Percentiles rank a stretch among this genome's conserved stretches.
phyloP scores from a whole-genome alignment of 148 eudicot species.

The Fagopyrum esculentum region DNA sequence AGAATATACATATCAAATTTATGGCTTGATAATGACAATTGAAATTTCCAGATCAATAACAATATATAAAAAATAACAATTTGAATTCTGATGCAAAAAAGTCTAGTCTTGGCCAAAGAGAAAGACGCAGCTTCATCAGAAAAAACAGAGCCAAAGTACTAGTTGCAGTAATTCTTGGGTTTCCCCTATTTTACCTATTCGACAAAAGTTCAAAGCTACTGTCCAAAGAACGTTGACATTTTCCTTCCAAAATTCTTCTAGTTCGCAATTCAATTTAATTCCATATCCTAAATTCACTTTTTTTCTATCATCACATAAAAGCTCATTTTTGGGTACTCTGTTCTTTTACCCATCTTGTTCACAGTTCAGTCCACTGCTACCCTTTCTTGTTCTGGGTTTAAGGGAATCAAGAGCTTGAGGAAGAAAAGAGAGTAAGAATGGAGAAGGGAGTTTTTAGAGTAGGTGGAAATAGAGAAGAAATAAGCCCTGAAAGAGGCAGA shows the following conservation, averaged over 20 bases:
- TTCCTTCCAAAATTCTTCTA: neutral
- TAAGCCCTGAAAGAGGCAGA: slow-evolving; percentile 8
- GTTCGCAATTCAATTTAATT: neutral
- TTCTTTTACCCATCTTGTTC: neutral
- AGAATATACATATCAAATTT: neutral
- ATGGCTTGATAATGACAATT: slow-evolving; percentile 6
- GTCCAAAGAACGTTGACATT: slow-evolving; percentile 14
- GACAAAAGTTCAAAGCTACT: slow-evolving; percentile 1
- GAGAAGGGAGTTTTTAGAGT: slow-evolving; percentile 5
- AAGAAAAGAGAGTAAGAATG: neutral
- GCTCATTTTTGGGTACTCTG: neutral
- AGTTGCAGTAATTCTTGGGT: slow-evolving; percentile 11
- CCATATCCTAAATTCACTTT: neutral
- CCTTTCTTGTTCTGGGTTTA: neutral
- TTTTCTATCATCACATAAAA: neutral
- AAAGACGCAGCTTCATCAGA: neutral
- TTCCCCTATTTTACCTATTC: neutral
- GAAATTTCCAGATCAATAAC: neutral
- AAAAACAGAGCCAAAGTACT: neutral
- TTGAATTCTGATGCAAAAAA: too few relatives aligned
- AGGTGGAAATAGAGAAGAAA: neutral
- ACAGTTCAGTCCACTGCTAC: slow-evolving; percentile 1
- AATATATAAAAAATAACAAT: too few relatives aligned
- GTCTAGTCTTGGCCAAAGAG: neutral
- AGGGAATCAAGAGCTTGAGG: neutral